Base-by-base conservation (phyloP, 495 filamentous ascomycete species). In the Staphylotrichum longicolle region DNA sequence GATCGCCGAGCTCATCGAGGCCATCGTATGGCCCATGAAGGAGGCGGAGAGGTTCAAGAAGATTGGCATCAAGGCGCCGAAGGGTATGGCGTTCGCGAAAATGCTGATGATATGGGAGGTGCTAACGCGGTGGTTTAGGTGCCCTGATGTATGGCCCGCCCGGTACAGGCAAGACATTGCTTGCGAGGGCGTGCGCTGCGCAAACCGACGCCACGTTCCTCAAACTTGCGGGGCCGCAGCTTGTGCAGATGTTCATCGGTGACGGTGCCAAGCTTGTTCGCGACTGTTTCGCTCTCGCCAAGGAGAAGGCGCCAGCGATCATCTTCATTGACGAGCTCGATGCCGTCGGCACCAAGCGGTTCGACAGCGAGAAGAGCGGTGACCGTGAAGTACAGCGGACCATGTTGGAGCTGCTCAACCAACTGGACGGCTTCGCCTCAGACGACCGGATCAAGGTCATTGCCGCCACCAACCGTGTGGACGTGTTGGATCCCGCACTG, bases 221-320 rank as follows among this genome's bases (percentile, higher is more conserved):
- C 71, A 98, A 98, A 72, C 91, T 99, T 61, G 94, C 94, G 57
- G 94, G 94, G 45, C 94, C 94, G 3, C 95, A 98, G 77, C 86
- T 99, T n/a, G 94, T 99, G 20, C 94, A 99, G 74, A 99, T 99
- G 94, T 99, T 99, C 76, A 99, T 99, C 54, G 94, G 94, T 68
- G 94, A 99, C 68, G 95, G 95, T 62, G 95, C 95, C 33, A 99
- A 98, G 80, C 84, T 99, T 5, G 94, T 99, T 37, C 90, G 94
- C 37, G 94, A 98, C 76, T 94, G 91, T 76, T 99, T 99, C 72
- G 93, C 94, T 7, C 80, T 99, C 2, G 94, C 94, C 34, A 99
- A 99, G 71, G 94, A 98, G 75, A 97, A 98, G 77, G 94, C 95
- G 0, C 94, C 94, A 4, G 89, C 94, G 35, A 99, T 99, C 74